Conservation (phyloP, 345 rosid species). For the Passiflora organensis region DNA sequence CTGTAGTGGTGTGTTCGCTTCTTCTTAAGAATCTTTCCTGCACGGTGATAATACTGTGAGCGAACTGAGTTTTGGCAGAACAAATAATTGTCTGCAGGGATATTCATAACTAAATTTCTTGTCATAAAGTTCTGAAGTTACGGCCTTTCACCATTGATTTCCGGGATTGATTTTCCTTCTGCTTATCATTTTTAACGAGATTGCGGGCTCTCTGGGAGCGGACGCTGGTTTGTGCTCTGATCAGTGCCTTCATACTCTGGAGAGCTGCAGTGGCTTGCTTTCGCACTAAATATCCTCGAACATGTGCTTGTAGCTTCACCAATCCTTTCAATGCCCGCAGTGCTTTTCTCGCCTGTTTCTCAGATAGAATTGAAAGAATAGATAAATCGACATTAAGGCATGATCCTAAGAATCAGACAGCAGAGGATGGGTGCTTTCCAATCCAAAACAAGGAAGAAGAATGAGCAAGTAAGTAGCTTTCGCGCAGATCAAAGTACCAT, state of each 20-base stretch:
- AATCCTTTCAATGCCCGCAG: constrained; percentile 25
- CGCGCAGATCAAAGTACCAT: too few species aligned
- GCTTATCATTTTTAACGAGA: constrained; percentile 3
- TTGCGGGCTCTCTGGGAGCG: constrained; percentile 19
- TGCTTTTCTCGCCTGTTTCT: constrained; percentile 27
- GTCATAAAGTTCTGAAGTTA: background rate
- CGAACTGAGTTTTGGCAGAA: background rate
- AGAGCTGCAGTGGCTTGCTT: constrained; percentile 21
- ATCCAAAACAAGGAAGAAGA: too few species aligned
- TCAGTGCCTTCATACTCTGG: constrained; percentile 25
- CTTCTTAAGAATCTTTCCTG: constrained; percentile 68
- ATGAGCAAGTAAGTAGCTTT: too few species aligned
- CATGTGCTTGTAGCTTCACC: constrained; percentile 31
- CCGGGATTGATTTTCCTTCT: constrained; percentile 1
- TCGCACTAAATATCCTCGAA: constrained; percentile 25
- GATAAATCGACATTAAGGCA: too few species aligned
- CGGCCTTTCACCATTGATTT: constrained; percentile 19
- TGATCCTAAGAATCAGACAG: too few species aligned
- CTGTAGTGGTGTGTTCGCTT: constrained; percentile 35
- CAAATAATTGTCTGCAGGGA: too few species aligned
- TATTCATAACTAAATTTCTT: too few species aligned
- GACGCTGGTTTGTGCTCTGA: constrained; percentile 22
- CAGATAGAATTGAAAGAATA: background rate
- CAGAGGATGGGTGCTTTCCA: too few species aligned
- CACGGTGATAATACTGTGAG: background rate